Percentiles rank a stretch among this genome's conserved stretches.
phyloP scores from a whole-genome alignment of 2,329 filamentous ascomycete genomes.

The Arachnopeziza araneosa region DNA sequence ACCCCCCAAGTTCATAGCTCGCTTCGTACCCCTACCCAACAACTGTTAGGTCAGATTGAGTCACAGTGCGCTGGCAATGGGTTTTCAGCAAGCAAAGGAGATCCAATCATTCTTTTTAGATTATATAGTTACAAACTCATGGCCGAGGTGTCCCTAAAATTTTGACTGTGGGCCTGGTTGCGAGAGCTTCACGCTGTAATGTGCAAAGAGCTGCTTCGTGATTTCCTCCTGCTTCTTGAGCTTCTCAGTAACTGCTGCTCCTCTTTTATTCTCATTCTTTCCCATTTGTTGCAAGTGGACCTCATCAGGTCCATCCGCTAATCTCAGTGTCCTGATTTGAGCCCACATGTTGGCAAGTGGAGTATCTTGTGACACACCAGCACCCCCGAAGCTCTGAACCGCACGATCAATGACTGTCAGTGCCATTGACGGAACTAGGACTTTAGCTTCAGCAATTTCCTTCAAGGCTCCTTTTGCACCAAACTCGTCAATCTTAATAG shows the following conservation, averaged over 20 bases:
- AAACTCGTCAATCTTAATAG: slow-evolving; percentile 85
- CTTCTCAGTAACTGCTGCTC: slow-evolving; percentile 52
- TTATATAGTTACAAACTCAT: background rate
- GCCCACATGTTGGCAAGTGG: slow-evolving; percentile 83
- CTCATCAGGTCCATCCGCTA: slow-evolving; percentile 95
- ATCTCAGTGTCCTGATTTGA: slow-evolving; percentile 70
- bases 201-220: slow-evolving; percentile 59
- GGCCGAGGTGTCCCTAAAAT: slow-evolving; percentile 19
- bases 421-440: slow-evolving; percentile 77
- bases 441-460: slow-evolving; percentile 94
- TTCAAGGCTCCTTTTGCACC: slow-evolving; percentile 85
- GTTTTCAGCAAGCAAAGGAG: background rate
- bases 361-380: slow-evolving; percentile 90
- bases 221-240: slow-evolving; percentile 60
- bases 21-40: background rate
- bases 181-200: slow-evolving; percentile 43
- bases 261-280: slow-evolving; percentile 71
- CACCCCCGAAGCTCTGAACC: slow-evolving; percentile 86
- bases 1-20: background rate
- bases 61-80: background rate
- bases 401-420: slow-evolving; percentile 90
- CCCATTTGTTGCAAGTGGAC: slow-evolving; percentile 83
- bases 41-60: background rate
- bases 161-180: slow-evolving; percentile 29
- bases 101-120: background rate